Evolutionary conservation across 202 grass and related monocot species (phyloP), one percentile per base, ranked within the genome.

Genomic region (Dendrocalamus latiflorus): DNA sequence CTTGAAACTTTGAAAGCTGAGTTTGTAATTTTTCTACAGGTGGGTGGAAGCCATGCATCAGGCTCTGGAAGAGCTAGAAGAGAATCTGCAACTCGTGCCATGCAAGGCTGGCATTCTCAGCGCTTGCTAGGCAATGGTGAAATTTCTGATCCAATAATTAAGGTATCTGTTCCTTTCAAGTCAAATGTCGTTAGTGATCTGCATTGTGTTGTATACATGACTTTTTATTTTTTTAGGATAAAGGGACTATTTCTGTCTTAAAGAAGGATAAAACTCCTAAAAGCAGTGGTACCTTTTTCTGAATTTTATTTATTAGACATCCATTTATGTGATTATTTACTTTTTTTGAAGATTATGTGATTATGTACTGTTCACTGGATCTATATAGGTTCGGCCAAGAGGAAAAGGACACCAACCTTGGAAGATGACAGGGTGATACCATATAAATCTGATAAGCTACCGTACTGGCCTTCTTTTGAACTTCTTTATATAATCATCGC

Each of bases 81-180:
- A 85, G 93, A 99, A 92, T 94, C 96, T 54, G 96, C 96, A 75
- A 89, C 91, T 81, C 93, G 96, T 82, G 96, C 96, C 49, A 99
- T 99, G 96, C 93, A 99, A 86, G 96, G 93, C 45, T 99, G 96
- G 96, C 96, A 99, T 80, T 94, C 93, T 82, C 93, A 99, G 64
- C 91, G 96, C 13, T 21, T 93, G 26, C 84, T 99, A 37, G 89
- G 93, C 56, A 95, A 93, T 86, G 93, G 93, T 77, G 87, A 96
- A 78, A 92, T 90, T 68, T 81, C 89, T 71, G 93, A 99, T 80
- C 92, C 93, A 61, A 78, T 99, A 60, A 93, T 95, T 78, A 98
- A 98, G 93, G 95, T 98, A 66, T 53, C 21, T 72, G n/a, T 59
- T 79, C 34, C 49, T 50, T 37, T 94, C 73, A 73, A 47, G 2